Percentiles rank a stretch among this genome's conserved stretches.
Evolutionary conservation across 2,329 filamentous ascomycete species (phyloP).

Genomic region (Calonectria henricotiae): DNA sequence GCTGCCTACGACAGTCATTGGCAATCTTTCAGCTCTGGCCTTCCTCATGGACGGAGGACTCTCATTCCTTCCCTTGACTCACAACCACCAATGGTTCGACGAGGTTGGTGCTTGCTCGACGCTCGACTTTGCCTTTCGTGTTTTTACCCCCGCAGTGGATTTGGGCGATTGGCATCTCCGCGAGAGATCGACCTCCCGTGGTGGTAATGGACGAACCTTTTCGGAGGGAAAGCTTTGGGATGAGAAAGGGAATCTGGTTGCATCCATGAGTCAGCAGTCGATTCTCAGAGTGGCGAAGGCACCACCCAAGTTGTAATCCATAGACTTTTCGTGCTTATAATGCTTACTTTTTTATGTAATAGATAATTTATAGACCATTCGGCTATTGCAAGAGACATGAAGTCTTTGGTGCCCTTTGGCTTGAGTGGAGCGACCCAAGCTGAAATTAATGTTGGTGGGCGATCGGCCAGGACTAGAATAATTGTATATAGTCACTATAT

Average conservation of each 20-base stretch:
- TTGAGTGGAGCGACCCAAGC: too few species aligned
- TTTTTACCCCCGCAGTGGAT: slow-evolving; percentile 60
- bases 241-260: slow-evolving; percentile 62
- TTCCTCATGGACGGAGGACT: slow-evolving; percentile 65
- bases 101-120: slow-evolving; percentile 64
- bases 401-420: too few species aligned
- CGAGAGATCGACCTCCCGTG: slow-evolving; percentile 60
- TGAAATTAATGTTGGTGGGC: too few species aligned
- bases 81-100: slow-evolving; percentile 62
- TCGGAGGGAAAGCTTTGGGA: slow-evolving; percentile 65
- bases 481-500: too few species aligned
- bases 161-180: slow-evolving; percentile 62
- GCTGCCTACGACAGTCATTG: slow-evolving; percentile 46
- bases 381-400: background rate
- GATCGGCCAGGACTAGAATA: too few species aligned
- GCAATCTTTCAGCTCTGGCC: slow-evolving; percentile 59
- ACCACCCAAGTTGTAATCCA: slow-evolving; percentile 36
- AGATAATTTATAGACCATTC: background rate
- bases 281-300: slow-evolving; percentile 53
- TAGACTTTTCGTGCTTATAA: background rate
- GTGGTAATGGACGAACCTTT: slow-evolving; percentile 62
- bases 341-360: background rate
- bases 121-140: slow-evolving; percentile 67
- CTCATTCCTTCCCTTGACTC: slow-evolving; percentile 63
- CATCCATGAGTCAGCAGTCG: slow-evolving; percentile 66